phyloP scores from a whole-genome alignment of 345 rosid genomes.

The Carallia pectinifolia region DNA sequence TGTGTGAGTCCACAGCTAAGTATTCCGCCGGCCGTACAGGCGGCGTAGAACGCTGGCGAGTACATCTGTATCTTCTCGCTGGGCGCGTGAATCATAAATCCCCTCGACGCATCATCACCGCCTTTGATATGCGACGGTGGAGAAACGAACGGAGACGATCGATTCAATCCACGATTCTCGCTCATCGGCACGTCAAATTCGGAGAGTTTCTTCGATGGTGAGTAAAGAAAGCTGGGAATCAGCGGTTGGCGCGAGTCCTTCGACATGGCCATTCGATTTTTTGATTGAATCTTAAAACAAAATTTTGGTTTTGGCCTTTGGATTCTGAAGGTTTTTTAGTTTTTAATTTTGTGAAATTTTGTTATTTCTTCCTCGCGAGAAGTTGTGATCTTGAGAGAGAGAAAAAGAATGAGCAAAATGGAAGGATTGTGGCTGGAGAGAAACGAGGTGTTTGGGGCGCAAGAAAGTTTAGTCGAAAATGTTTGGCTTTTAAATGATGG shows the following conservation, averaged over 20 bases:
- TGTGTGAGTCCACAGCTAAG: constrained; percentile 85
- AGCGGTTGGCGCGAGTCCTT: constrained; percentile 44
- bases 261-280: constrained; percentile 38
- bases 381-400: background rate
- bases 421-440: constrained; percentile 10
- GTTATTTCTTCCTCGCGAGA: background rate
- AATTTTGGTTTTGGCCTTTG: too few relatives aligned
- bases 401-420: constrained; percentile 15
- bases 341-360: background rate
- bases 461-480: constrained; percentile 6
- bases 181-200: constrained; percentile 28
- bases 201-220: constrained; percentile 26
- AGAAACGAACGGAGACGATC: constrained; percentile 9
- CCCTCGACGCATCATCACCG: constrained; percentile 8
- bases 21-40: constrained; percentile 74
- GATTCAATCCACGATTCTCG: constrained; percentile 16
- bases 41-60: constrained; percentile 77
- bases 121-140: background rate
- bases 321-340: too few relatives aligned
- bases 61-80: constrained; percentile 69
- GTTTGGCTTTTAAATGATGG: constrained; percentile 6
- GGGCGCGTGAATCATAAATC: constrained; percentile 56
- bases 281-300: background rate
- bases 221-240: constrained; percentile 77
- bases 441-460: background rate